Percentiles rank a stretch among this genome's conserved stretches.
phyloP scores from a whole-genome alignment of 2,329 filamentous ascomycete species.

The Phialophora expanda region DNA sequence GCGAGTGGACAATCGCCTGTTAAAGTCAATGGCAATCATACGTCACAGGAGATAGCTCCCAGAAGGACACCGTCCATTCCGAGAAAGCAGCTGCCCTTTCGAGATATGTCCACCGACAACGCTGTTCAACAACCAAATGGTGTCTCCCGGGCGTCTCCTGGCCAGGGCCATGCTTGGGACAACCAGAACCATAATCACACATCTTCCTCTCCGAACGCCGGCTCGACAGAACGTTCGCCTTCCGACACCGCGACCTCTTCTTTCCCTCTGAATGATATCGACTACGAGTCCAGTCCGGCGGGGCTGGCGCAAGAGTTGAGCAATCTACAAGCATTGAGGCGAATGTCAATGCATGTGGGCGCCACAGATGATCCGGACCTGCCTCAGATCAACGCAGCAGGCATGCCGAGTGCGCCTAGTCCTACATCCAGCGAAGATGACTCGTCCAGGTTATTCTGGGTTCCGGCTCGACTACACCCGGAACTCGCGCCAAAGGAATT shows the following conservation, averaged over 20 bases:
- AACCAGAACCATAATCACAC: slow-evolving; percentile 59
- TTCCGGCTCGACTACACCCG: slow-evolving; percentile 90
- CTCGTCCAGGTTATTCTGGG: slow-evolving; percentile 88
- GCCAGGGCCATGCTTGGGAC: slow-evolving; percentile 45
- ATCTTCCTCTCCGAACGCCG: slow-evolving; percentile 60
- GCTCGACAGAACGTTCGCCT: slow-evolving; percentile 60
- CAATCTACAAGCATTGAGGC: slow-evolving; percentile 85
- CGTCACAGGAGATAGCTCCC: slow-evolving; percentile 14
- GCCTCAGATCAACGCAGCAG: slow-evolving; percentile 49
- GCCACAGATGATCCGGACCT: slow-evolving; percentile 64
- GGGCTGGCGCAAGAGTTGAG: slow-evolving; percentile 90
- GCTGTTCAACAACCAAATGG: slow-evolving; percentile 42
- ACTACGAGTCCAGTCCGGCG: slow-evolving; percentile 86
- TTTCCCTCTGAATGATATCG: slow-evolving; percentile 79
- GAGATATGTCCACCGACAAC: slow-evolving; percentile 31
- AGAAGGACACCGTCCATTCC: slow-evolving; percentile 27
- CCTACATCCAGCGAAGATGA: slow-evolving; percentile 76
- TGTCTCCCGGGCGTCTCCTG: slow-evolving; percentile 39
- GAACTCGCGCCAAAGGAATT: slow-evolving; percentile 95
- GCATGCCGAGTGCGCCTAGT: slow-evolving; percentile 52
- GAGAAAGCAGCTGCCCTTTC: slow-evolving; percentile 28
- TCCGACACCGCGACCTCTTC: slow-evolving; percentile 64
- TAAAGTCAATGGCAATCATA: slow-evolving; percentile 22
- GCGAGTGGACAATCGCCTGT: slow-evolving; percentile 14
- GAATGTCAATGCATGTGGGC: slow-evolving; percentile 92